Conservation (phyloP, 139 green algal species). For the Spirogloea muscicola region DNA sequence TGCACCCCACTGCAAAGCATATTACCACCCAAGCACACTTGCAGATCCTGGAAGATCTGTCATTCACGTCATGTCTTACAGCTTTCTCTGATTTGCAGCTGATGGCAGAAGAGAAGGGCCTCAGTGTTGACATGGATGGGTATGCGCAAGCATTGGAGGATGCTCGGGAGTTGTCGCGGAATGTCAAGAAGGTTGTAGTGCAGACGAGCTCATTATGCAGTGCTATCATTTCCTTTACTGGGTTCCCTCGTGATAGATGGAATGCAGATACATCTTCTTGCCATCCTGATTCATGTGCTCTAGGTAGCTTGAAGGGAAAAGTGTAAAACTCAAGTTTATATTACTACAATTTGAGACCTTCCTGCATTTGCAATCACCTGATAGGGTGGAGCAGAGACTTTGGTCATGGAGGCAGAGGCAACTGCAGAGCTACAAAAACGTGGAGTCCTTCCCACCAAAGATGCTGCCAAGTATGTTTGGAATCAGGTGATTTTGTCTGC, state of each 20-base stretch:
- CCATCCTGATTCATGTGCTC: too few species aligned
- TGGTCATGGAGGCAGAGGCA: conserved; percentile 58
- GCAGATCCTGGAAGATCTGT: background rate
- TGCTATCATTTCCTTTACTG: too few species aligned
- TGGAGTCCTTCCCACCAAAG: conserved; percentile 66
- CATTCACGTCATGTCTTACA: too few species aligned
- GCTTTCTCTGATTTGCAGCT: conserved; percentile 52
- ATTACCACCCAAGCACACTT: too few species aligned
- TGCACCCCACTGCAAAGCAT: too few species aligned
- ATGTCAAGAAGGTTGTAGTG: conserved; percentile 24
- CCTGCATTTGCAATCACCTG: too few species aligned
- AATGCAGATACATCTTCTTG: too few species aligned
- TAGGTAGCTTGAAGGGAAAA: too few species aligned
- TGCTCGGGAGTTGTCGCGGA: conserved; percentile 68
- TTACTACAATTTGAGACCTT: too few species aligned
- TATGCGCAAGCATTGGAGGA: conserved; percentile 73
- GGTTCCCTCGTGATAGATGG: too few species aligned
- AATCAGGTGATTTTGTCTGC: conserved; percentile 36
- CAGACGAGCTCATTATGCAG: too few species aligned
- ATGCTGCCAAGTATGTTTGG: conserved; percentile 79
- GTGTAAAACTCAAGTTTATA: too few species aligned
- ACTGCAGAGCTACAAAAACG: conserved; percentile 49
- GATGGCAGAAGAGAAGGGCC: conserved; percentile 86
- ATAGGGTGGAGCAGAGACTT: conserved; percentile 26
- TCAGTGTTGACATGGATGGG: conserved; percentile 76